Evolutionary conservation across 208 protist genomes (phyloP), one percentile per base, ranked within the genome.

Genomic region (Wallacemonas collosoma): DNA sequence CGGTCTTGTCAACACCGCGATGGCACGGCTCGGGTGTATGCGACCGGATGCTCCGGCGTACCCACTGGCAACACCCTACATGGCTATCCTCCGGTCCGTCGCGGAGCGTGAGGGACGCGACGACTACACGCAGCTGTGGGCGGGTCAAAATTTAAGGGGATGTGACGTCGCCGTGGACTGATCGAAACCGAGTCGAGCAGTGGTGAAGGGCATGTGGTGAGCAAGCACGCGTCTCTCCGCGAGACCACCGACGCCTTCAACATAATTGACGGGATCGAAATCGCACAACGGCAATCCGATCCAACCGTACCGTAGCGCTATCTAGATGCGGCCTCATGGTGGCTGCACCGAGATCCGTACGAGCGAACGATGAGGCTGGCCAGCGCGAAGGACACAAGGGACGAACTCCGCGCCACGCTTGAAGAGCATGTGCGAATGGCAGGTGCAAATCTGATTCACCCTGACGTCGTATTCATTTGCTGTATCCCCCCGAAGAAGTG

Each of bases 111-210:
- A 56, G 44, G 73, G 67, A 17, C 56, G 61, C 14, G 54, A 45
- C 48, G 73, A 72, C 62, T 78, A 73, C 73, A 69, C 67, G 41
- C 44, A 38, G 38, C 67, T 73, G 50, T 78, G 73, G 73, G 56
- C 64, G 6, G 73, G 73, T 1, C 73, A 78, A 38, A 78, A 78
- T 68, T 26, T 78, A 51, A 57, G 1, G 17, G 73, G 67, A 14
- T 72, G 66, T 38, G n/a, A 39, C 15, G 17, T 44, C 12, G 57
- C 7, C n/a, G 57, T 26, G 9, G 57, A 63, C 36, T 63, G 36
- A 38, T 63, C 7, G 57, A 63, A 26, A 38, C 57, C 11, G 57
- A 40, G 38, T 5, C 7, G 8, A 8, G 9, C 38, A 7, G 17
- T n/a, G 12, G 9, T 15, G 12, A 44, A 63, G 57, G 57, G 4